Percentiles rank a stretch among this genome's conserved stretches.
phyloP scores from a whole-genome alignment of 2,329 filamentous ascomycete species.

The Purpureocillium takamizusanense region DNA sequence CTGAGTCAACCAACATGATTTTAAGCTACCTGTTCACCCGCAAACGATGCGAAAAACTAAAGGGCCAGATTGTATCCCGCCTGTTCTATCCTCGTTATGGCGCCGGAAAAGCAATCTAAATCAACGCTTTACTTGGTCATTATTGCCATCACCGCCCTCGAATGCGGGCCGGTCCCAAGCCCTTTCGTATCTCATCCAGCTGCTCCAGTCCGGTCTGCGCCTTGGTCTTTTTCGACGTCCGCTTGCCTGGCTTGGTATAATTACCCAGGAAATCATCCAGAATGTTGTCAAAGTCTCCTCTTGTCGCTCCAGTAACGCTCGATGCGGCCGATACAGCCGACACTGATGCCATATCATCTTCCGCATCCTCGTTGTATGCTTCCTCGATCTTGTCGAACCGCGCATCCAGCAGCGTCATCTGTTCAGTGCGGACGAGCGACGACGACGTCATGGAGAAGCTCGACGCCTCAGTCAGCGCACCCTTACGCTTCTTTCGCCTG shows the following conservation, averaged over 20 bases:
- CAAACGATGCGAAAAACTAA: no score
- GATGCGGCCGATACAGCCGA: slow-evolving; percentile 56
- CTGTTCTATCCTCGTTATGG: background rate
- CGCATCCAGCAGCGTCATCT: slow-evolving; percentile 74
- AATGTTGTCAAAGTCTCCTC: slow-evolving; percentile 77
- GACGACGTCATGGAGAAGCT: slow-evolving; percentile 90
- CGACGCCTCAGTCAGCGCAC: slow-evolving; percentile 79
- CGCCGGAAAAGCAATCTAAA: background rate
- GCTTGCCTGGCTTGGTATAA: slow-evolving; percentile 64
- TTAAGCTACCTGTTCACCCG: no score
- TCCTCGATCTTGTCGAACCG: slow-evolving; percentile 89
- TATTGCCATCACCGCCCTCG: slow-evolving; percentile 12
- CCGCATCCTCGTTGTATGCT: slow-evolving; percentile 48
- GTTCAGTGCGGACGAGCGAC: slow-evolving; percentile 78
- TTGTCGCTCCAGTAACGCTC: slow-evolving; percentile 57
- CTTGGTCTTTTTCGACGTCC: slow-evolving; percentile 69
- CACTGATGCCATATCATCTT: slow-evolving; percentile 44
- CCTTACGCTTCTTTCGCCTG: slow-evolving; percentile 88
- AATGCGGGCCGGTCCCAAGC: slow-evolving; percentile 68
- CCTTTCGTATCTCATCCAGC: slow-evolving; percentile 79
- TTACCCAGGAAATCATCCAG: slow-evolving; percentile 86
- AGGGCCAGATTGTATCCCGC: no score
- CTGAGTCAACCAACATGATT: no score
- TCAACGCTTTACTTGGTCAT: slow-evolving; percentile 4
- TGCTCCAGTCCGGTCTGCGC: slow-evolving; percentile 77